Evolutionary conservation across 306 rosid genomes (phyloP).

Genomic region (Medicago arabica): DNA sequence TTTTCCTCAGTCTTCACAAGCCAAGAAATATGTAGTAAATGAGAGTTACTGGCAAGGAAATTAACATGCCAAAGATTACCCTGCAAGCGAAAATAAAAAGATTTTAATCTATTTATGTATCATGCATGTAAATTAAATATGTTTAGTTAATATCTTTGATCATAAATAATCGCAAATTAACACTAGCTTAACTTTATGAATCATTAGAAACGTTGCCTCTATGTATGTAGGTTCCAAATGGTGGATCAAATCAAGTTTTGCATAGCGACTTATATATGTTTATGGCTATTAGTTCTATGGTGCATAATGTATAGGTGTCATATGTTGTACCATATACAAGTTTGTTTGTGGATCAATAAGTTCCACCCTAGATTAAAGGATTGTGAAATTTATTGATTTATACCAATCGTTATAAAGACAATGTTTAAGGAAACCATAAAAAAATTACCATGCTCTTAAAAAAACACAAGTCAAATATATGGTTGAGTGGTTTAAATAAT

Average conservation of each 20-base stretch:
- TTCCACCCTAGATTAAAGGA: too few species aligned
- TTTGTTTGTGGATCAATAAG: too few species aligned
- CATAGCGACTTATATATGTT: conserved; percentile 2
- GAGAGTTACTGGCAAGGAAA: conserved; percentile 72
- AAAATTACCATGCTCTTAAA: too few species aligned
- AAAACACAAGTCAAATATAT: too few species aligned
- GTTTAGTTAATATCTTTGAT: not conserved
- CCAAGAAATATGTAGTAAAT: conserved; percentile 65
- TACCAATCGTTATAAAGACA: too few species aligned
- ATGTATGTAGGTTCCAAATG: conserved; percentile 6
- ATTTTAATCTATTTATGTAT: not conserved
- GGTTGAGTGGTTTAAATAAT: too few species aligned
- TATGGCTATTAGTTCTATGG: too few species aligned
- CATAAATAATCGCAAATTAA: not conserved
- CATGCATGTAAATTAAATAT: conserved; percentile 3
- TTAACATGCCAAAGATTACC: conserved; percentile 80
- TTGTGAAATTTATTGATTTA: too few species aligned
- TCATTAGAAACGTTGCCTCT: not conserved
- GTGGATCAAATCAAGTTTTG: conserved; percentile 14
- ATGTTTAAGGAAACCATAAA: too few species aligned
- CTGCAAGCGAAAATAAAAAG: conserved; percentile 43
- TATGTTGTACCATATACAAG: too few species aligned
- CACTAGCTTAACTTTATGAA: not conserved
- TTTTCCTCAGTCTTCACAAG: conserved; percentile 39
- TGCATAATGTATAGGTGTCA: too few species aligned